Evolutionary conservation across 1,284 basidiomycete species (phyloP).

Genomic region (Moesziomyces globuligerus): DNA sequence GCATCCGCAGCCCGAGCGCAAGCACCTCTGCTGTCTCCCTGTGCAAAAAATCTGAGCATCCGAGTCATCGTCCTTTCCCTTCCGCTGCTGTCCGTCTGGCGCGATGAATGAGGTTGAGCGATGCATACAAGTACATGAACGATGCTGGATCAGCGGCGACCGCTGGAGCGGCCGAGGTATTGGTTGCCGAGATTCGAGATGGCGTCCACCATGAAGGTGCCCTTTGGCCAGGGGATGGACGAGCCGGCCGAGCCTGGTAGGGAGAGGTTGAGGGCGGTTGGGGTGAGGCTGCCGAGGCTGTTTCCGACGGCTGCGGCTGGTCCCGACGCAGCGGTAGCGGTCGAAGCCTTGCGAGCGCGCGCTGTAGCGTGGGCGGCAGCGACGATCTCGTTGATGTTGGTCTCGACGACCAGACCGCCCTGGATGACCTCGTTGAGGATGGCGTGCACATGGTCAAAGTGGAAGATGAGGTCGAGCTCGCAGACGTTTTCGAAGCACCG

Average conservation of each 20-base stretch:
- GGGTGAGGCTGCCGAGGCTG: slow-evolving; percentile 18
- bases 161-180: slow-evolving; percentile 35
- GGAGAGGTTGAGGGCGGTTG: slow-evolving; percentile 17
- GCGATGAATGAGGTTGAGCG: neutral
- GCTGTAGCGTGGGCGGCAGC: slow-evolving; percentile 68
- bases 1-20: neutral
- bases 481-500: slow-evolving; percentile 97
- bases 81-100: neutral
- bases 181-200: slow-evolving; percentile 44
- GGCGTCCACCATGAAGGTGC: slow-evolving; percentile 45
- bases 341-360: slow-evolving; percentile 30
- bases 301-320: slow-evolving; percentile 7
- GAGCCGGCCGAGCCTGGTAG: slow-evolving; percentile 21
- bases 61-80: neutral
- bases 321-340: slow-evolving; percentile 10
- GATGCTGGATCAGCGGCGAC: slow-evolving; percentile 19
- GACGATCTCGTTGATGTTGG: slow-evolving; percentile 91
- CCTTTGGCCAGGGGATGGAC: slow-evolving; percentile 38
- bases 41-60: neutral
- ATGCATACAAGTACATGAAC: slow-evolving; percentile 21
- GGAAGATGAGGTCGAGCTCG: slow-evolving; percentile 97
- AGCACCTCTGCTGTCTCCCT: neutral
- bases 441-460: slow-evolving; percentile 97
- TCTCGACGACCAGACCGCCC: slow-evolving; percentile 97
- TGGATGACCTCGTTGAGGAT: slow-evolving; percentile 95